A percentile compares a stretch with the other conserved stretches of the same genome.
Conservation (phyloP, 2,329 filamentous ascomycete species). For the Calonectria pteridis region DNA sequence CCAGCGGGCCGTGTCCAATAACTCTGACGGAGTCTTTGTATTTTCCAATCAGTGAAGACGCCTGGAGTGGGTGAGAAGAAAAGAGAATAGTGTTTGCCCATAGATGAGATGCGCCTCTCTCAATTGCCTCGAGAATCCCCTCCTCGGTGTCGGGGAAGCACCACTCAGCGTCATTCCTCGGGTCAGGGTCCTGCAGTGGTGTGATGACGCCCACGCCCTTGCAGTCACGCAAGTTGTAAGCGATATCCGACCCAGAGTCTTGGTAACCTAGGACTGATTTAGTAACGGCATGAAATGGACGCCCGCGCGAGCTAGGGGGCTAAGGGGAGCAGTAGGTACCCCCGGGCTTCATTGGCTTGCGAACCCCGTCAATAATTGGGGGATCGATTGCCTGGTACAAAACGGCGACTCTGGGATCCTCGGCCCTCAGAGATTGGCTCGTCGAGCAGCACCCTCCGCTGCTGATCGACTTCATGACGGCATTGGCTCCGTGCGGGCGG, state of each 20-base stretch:
- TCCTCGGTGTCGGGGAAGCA: constrained; percentile 39
- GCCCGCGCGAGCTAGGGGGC: not conserved
- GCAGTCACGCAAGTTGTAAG: constrained; percentile 29
- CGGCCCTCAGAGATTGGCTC: not conserved
- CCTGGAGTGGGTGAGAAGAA: constrained; percentile 60
- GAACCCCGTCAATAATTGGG: constrained; percentile 59
- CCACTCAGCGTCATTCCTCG: constrained; percentile 28
- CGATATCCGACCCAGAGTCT: constrained; percentile 37
- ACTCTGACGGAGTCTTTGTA: constrained; percentile 51
- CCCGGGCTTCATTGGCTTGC: constrained; percentile 63
- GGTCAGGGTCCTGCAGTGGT: constrained; percentile 21
- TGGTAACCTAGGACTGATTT: constrained; percentile 27
- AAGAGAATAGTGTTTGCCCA: constrained; percentile 67
- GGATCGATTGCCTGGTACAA: constrained; percentile 61
- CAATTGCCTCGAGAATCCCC: constrained; percentile 47
- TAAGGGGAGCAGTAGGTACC: constrained; percentile 16
- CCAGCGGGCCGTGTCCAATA: constrained; percentile 59
- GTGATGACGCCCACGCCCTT: constrained; percentile 28
- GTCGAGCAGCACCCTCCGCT: not conserved
- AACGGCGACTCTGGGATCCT: constrained; percentile 52
- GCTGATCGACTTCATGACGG: not conserved
- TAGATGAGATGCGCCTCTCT: constrained; percentile 57
- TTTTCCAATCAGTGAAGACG: constrained; percentile 48
- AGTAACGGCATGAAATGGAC: not conserved
- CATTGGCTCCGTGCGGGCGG: not conserved